A percentile compares a stretch with the other conserved stretches of the same genome.
These are phyloP conservation scores for Zasmidium cellare DNA, from an alignment of 2,329 filamentous ascomycete genomes.

Conservation along the genomic window DNA sequence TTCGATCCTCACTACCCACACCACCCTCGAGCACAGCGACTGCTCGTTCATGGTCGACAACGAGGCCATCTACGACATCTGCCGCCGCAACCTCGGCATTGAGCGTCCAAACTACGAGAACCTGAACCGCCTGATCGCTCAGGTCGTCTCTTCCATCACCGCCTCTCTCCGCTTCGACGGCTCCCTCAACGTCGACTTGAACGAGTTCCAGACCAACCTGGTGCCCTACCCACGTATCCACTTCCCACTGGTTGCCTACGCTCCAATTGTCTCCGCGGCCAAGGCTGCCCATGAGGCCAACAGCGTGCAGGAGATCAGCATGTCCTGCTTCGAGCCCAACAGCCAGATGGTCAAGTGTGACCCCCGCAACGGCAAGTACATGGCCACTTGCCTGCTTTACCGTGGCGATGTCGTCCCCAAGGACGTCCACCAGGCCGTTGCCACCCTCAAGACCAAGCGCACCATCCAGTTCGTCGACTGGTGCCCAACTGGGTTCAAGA, in stretches of 20 bases:
- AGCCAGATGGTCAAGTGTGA: slow-evolving; percentile 99
- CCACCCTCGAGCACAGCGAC: slow-evolving; percentile 98
- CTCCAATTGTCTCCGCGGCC: slow-evolving; percentile 88
- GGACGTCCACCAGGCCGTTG: slow-evolving; percentile 88
- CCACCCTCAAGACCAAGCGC: slow-evolving; percentile 97
- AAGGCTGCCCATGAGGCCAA: slow-evolving; percentile 98
- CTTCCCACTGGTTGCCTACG: slow-evolving; percentile 96
- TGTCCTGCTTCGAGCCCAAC: slow-evolving; percentile 98
- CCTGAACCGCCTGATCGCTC: slow-evolving; percentile 96
- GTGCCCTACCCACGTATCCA: slow-evolving; percentile 98
- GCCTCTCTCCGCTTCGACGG: slow-evolving; percentile 98
- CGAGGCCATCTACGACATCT: slow-evolving; percentile 99
- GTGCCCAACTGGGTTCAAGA: slow-evolving; percentile 99
- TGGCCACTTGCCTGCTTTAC: slow-evolving; percentile 98
- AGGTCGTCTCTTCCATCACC: slow-evolving; percentile 98
- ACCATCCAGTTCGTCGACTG: slow-evolving; percentile 99
- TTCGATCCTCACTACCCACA: slow-evolving; percentile 98
- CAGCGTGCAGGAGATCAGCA: slow-evolving; percentile 97
- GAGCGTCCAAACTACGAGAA: slow-evolving; percentile 98
- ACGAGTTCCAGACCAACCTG: slow-evolving; percentile 99
- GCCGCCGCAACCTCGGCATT: slow-evolving; percentile 93
- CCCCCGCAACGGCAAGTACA: slow-evolving; percentile 98
- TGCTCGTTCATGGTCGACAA: slow-evolving; percentile 99
- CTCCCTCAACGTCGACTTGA: slow-evolving; percentile 97
- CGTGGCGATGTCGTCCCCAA: slow-evolving; percentile 97